Evolutionary conservation across 495 filamentous ascomycete species (phyloP), one percentile per base, ranked within the genome.

Genomic region (Hypomontagnella monticulosa): DNA sequence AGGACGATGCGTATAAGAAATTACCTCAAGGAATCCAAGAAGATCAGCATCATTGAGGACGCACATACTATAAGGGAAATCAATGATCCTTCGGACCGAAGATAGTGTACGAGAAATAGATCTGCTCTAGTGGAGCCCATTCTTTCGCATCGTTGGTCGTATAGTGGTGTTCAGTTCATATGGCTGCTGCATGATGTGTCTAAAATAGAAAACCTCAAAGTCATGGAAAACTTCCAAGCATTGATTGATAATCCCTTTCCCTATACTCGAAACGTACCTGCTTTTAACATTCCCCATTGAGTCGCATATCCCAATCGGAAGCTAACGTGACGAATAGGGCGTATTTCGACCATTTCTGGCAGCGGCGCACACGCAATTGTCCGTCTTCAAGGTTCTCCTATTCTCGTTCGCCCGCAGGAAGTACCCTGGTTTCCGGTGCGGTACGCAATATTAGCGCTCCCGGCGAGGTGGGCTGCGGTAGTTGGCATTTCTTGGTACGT

Each of bases 1-100:
- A 32, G 85, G 85, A 9, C 73, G 83, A 14, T 77, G 75, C 33
- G 71, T 76, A 1, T 77, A 49, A 66, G 44, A 9, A 47, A 40
- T 38, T 62, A 11, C 27, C 52, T 48, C 30, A 34, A 27, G 10
- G 5, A 16, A 34, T 33, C 12, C 20, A 36, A 16, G 12, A 51
- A 51, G 27, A 11, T 33, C 44, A 11, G 15, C 14, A 15, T n/a
- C 30, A 48, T 48, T 18, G 32, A 42, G 27, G 4, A 1, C 15
- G 18, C 4, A 16, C 1, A 50, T 36, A 46, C 34, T 10, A 38
- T 53, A 30, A 48, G 36, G 23, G 33, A 47, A 30, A 11, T 56
- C 8, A 20, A 40, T 32, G 37, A 27, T n/a, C 20, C n/a, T 44
- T 61, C 57, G 36, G 47, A 36, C 64, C 57, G 64, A 67, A 46